Conservation (phyloP, 179 eudicot genomes). For the Gypsophila paniculata region DNA sequence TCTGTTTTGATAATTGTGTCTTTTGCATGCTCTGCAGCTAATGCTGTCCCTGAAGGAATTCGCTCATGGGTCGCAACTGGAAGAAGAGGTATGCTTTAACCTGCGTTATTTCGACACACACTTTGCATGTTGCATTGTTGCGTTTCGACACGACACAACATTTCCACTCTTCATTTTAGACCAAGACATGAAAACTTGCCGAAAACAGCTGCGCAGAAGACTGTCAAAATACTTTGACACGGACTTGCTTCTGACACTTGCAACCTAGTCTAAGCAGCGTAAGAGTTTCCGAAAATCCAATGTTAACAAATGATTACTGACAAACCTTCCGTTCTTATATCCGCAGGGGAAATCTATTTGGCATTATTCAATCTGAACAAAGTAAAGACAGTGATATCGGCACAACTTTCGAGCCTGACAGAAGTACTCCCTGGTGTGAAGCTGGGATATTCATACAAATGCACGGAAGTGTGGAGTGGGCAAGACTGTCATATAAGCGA, state of each 20-base stretch:
- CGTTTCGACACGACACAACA: too few relatives aligned
- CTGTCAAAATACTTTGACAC: too few relatives aligned
- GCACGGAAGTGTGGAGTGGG: constrained; percentile 71
- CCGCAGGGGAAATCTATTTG: constrained; percentile 66
- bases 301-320: too few relatives aligned
- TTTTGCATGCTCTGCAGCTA: constrained; percentile 41
- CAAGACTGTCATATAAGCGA: constrained; percentile 32
- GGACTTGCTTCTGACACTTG: too few relatives aligned
- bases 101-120: too few relatives aligned
- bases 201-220: too few relatives aligned
- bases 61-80: constrained; percentile 83
- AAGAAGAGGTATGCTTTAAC: constrained; percentile 51
- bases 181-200: too few relatives aligned
- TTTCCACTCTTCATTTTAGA: too few relatives aligned
- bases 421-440: constrained; percentile 38
- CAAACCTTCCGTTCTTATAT: neutral
- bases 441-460: constrained; percentile 40
- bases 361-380: constrained; percentile 71
- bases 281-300: too few relatives aligned
- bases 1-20: too few relatives aligned
- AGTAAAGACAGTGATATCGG: constrained; percentile 42
- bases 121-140: too few relatives aligned
- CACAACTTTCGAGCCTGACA: constrained; percentile 40
- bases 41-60: constrained; percentile 36
- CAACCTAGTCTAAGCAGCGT: too few relatives aligned